Base-by-base conservation (phyloP, 345 rosid genomes). In the Eucalyptus microcorys region DNA sequence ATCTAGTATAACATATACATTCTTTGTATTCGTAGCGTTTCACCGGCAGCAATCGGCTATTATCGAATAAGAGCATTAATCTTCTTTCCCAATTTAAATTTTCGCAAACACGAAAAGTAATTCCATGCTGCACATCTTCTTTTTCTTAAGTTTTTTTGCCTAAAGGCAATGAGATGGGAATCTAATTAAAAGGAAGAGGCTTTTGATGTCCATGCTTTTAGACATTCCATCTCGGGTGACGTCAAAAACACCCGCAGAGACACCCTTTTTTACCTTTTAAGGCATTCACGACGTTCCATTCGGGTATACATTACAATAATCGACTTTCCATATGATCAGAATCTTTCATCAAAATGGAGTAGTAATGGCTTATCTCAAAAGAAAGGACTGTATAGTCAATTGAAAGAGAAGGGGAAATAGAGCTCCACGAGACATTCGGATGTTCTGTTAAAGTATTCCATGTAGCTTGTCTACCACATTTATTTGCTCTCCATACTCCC, bases 381-480 rank as follows among this genome's bases (percentile, higher is more conserved):
- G 45, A 76, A 10, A 21, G 26, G 43, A 71, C 14, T 34, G 6
- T 71, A 9, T 5, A 34, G 45, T 37, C 21, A 17, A 76, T 76
- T 19, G 45, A 76, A 71, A 5, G 15, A 17, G 24, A 71, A 5
- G 14, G 42, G 4, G 7, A 37, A 19, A 1, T 1, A 3, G 14
- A 19, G 14, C 27, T 37, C 26, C 4, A 5, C 14, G 2, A 3
- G 45, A 37, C 45, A 19, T 22, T 19, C 0, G 6, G 24, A 71
- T 37, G 27, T 37, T 71, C 22, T 71, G 2, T 37, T 71, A 37
- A 71, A 37, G 8, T 10, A 37, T 37, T 22, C 8, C 8, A 9
- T 37, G 4, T 37, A 1, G 8, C 83, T 37, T 37, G 14, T 71
- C 8, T 37, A 71, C 5, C 0, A 1, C 0, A 71, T 71, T 21